A percentile compares a stretch with the other conserved stretches of the same genome.
These are phyloP conservation scores for Hibiscus trionum DNA, from an alignment of 345 rosid species.

Conservation along the genomic window DNA sequence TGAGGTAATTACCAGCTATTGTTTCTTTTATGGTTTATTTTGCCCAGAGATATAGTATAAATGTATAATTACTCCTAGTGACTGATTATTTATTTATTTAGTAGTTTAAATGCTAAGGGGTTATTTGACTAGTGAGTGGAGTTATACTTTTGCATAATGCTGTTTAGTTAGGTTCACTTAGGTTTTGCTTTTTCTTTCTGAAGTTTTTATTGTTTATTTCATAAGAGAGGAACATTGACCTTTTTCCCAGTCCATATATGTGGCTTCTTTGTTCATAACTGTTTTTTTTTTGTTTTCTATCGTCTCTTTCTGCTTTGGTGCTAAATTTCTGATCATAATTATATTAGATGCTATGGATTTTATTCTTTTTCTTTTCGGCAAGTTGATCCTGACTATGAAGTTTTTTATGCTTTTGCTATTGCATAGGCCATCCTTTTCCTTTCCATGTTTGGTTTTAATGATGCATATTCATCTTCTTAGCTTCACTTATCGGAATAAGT, in stretches of 20 bases:
- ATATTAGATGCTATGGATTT: not conserved
- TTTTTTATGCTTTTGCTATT: not conserved
- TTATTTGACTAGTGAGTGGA: too few species aligned
- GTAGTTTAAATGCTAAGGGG: not conserved
- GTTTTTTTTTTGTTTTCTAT: not conserved
- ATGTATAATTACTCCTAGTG: not conserved
- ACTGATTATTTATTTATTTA: not conserved
- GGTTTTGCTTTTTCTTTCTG: not conserved
- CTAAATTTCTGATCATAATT: not conserved
- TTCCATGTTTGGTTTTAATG: not conserved
- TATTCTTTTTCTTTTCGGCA: not conserved
- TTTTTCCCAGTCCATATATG: not conserved
- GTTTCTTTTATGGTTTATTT: not conserved
- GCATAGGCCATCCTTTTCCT: not conserved
- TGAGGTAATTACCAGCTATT: slow-evolving; percentile 1
- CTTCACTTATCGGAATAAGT: not conserved
- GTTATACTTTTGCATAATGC: not conserved
- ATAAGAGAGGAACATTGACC: not conserved
- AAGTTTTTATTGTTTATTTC: not conserved
- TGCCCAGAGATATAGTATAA: not conserved
- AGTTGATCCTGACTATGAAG: not conserved
- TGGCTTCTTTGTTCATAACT: not conserved
- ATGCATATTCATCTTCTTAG: not conserved
- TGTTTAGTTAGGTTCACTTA: not conserved
- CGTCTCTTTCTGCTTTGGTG: not conserved